Conservation (phyloP, 73 alveolate genomes). For the Effrenium voratum region DNA sequence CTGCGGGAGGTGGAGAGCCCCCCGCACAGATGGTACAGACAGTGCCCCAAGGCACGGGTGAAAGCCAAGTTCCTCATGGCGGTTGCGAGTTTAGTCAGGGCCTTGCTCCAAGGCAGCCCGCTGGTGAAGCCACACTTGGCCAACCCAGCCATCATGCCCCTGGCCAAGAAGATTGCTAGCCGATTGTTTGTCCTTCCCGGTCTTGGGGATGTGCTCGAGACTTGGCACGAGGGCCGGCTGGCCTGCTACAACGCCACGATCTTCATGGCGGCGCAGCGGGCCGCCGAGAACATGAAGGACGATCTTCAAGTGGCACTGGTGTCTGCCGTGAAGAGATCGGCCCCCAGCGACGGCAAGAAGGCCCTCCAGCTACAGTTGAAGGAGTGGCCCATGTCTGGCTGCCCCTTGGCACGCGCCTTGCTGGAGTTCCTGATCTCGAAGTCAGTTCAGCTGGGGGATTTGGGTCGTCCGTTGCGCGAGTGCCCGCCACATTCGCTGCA, state of each 20-base stretch:
- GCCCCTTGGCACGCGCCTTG: conserved; percentile 79
- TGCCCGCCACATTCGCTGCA: conserved; percentile 60
- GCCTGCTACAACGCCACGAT: conserved; percentile 73
- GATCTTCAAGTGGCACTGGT: conserved; percentile 78
- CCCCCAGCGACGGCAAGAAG: not conserved
- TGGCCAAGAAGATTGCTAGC: conserved; percentile 64
- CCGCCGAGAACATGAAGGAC: conserved; percentile 67
- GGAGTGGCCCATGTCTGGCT: conserved; percentile 89
- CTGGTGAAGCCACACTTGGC: conserved; percentile 25
- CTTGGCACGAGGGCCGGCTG: conserved; percentile 79
- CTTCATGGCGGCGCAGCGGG: conserved; percentile 70
- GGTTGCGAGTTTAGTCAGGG: conserved; percentile 47
- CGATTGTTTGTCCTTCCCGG: conserved; percentile 51
- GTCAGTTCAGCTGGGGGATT: conserved; percentile 47
- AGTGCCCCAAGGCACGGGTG: conserved; percentile 72
- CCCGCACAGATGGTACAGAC: conserved; percentile 60
- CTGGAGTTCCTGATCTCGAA: conserved; percentile 70
- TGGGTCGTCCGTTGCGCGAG: conserved; percentile 74
- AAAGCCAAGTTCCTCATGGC: conserved; percentile 90
- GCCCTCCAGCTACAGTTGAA: conserved; percentile 30
- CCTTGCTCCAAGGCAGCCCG: conserved; percentile 34
- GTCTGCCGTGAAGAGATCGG: conserved; percentile 65
- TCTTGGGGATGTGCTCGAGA: conserved; percentile 14
- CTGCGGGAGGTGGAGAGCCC: conserved; percentile 54
- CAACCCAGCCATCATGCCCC: not conserved